Conservation (phyloP, 1,284 basidiomycete genomes). For the Phellopilus nigrolimitatus region DNA sequence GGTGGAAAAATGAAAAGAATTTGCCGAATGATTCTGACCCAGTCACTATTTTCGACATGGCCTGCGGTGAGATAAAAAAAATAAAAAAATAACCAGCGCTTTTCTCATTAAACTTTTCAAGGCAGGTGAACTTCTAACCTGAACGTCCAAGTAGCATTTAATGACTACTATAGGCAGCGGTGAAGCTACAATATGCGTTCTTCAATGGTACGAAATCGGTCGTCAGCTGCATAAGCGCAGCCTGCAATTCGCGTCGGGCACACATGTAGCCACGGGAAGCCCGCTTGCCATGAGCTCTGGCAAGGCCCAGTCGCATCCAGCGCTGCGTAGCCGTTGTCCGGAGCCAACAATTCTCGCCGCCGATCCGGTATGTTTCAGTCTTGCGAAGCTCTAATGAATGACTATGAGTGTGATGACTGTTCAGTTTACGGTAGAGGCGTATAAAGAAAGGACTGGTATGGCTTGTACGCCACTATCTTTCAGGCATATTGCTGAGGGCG, state of each 20-base stretch:
- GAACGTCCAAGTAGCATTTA: not conserved
- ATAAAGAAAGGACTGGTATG: constrained; percentile 41
- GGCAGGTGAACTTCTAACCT: not conserved
- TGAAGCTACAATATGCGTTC: constrained; percentile 2
- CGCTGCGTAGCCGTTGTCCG: not conserved
- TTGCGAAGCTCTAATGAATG: no score
- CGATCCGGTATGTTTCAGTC: constrained; percentile 8
- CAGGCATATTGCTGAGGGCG: constrained; percentile 46
- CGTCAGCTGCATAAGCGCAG: constrained; percentile 31
- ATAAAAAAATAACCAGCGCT: no score
- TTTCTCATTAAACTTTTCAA: no score
- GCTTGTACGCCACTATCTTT: constrained; percentile 49
- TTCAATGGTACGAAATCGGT: constrained; percentile 6
- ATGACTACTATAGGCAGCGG: not conserved
- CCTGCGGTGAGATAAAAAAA: constrained; percentile 47
- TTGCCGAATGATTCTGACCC: constrained; percentile 21
- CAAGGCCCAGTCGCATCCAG: no score
- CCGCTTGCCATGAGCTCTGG: no score
- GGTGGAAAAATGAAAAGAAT: constrained; percentile 37
- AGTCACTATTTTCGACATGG: constrained; percentile 43
- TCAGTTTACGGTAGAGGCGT: constrained; percentile 50
- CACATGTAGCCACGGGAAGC: no score
- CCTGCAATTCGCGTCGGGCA: constrained; percentile 35
- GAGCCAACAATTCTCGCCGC: constrained; percentile 2
- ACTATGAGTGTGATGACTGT: not conserved